phyloP scores from a whole-genome alignment of 768 basidiomycete genomes.

The Suillus plorans region DNA sequence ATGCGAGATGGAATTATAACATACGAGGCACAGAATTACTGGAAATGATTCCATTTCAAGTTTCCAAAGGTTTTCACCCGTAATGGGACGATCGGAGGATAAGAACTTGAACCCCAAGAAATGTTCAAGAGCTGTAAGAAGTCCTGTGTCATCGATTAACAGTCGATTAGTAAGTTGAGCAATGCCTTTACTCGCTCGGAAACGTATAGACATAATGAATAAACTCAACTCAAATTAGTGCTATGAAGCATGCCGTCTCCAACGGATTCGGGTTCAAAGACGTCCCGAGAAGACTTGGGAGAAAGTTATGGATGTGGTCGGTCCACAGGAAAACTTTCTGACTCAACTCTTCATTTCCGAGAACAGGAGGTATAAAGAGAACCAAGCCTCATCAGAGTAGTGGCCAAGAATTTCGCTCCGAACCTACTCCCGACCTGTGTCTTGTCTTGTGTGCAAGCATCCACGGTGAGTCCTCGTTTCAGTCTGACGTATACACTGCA shows the following conservation, averaged over 20 bases:
- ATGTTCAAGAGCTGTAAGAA: conserved; percentile 7
- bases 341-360: conserved; percentile 37
- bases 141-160: conserved; percentile 14
- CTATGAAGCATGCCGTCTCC: conserved; percentile 24
- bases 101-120: conserved; percentile 22
- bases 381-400: conserved; percentile 2
- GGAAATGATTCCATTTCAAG: conserved; percentile 14
- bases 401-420: neutral
- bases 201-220: conserved; percentile 14
- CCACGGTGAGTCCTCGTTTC: conserved; percentile 3
- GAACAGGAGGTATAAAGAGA: conserved; percentile 5
- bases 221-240: conserved; percentile 19
- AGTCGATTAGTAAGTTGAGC: conserved; percentile 33
- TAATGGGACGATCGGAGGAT: conserved; percentile 18
- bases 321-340: conserved; percentile 27
- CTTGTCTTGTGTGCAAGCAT: neutral
- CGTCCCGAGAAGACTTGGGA: conserved; percentile 27
- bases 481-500: neutral
- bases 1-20: conserved; percentile 26
- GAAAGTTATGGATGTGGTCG: conserved; percentile 10
- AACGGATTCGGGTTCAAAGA: conserved; percentile 34
- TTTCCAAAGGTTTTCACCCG: conserved; percentile 4
- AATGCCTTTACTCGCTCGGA: conserved; percentile 26
- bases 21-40: conserved; percentile 23
- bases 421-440: neutral